These are phyloP conservation scores for Aspergillus sclerotioniger DNA, from an alignment of 495 filamentous ascomycete species.

Conservation along the genomic window DNA sequence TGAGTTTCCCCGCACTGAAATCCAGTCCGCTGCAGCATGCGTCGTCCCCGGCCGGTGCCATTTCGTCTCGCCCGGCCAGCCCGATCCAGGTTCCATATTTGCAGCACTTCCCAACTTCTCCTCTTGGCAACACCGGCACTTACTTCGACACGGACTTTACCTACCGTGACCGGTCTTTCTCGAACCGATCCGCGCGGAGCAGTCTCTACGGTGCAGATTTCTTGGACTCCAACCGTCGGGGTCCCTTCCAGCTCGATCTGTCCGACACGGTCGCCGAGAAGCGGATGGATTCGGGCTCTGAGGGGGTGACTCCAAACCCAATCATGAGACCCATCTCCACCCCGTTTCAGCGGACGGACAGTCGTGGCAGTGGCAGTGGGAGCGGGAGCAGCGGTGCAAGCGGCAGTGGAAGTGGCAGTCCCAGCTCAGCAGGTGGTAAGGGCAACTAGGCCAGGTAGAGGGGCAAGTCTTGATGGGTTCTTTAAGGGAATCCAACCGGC, in stretches of 20 bases:
- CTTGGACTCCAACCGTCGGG: constrained; percentile 33
- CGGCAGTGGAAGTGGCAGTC: constrained; percentile 46
- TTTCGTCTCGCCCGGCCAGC: constrained; percentile 40
- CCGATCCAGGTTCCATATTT: constrained; percentile 36
- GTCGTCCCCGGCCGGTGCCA: constrained; percentile 34
- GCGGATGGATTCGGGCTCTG: constrained; percentile 33
- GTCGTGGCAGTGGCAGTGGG: constrained; percentile 46
- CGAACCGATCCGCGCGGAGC: constrained; percentile 46
- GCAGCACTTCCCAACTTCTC: constrained; percentile 40
- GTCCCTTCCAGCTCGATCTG: constrained; percentile 36
- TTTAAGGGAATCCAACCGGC: neutral
- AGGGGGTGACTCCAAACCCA: constrained; percentile 30
- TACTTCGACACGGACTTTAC: constrained; percentile 38
- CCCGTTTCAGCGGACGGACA: constrained; percentile 43
- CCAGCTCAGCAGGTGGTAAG: constrained; percentile 39
- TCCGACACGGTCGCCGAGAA: constrained; percentile 36
- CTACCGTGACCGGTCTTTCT: constrained; percentile 46
- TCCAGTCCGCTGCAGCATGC: constrained; percentile 44
- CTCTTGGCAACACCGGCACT: constrained; percentile 29
- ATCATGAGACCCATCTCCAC: constrained; percentile 35
- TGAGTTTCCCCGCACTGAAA: constrained; percentile 38
- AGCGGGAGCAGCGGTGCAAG: constrained; percentile 43
- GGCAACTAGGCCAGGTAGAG: constrained; percentile 13
- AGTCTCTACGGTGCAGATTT: constrained; percentile 44
- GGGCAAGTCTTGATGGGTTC: neutral